Percentiles rank a stretch among this genome's conserved stretches.
Evolutionary conservation across 2,329 filamentous ascomycete species (phyloP).

Genomic region (Nemania sp.): DNA sequence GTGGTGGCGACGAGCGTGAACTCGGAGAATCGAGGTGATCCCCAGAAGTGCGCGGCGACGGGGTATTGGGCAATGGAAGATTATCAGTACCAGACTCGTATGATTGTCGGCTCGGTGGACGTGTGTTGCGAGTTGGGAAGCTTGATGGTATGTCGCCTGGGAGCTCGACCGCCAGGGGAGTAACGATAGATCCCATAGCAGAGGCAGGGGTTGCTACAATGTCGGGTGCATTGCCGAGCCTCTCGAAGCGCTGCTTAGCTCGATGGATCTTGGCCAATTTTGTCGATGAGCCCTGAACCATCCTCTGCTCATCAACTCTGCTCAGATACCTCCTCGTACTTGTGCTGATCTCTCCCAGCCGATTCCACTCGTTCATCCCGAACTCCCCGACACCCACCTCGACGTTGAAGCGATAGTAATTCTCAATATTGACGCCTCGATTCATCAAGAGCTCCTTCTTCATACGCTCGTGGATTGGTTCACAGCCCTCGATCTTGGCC

Average conservation of each 20-base stretch:
- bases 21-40: slow-evolving; percentile 48
- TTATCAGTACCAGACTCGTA: slow-evolving; percentile 62
- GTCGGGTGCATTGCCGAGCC: slow-evolving; percentile 49
- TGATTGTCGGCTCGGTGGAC: slow-evolving; percentile 54
- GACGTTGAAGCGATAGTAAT: slow-evolving; percentile 96
- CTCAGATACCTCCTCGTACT: slow-evolving; percentile 83
- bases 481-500: slow-evolving; percentile 92
- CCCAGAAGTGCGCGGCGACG: slow-evolving; percentile 57
- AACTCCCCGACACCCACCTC: slow-evolving; percentile 96
- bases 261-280: slow-evolving; percentile 84
- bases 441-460: slow-evolving; percentile 74
- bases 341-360: slow-evolving; percentile 92
- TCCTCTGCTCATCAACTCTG: slow-evolving; percentile 72
- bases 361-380: slow-evolving; percentile 97
- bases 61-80: slow-evolving; percentile 49
- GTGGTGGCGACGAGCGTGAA: slow-evolving; percentile 39
- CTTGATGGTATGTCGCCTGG: slow-evolving; percentile 57
- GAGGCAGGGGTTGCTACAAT: slow-evolving; percentile 46
- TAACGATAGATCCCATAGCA: slow-evolving; percentile 45
- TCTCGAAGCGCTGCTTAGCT: slow-evolving; percentile 71
- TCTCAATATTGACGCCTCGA: slow-evolving; percentile 80
- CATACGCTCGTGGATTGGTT: slow-evolving; percentile 88
- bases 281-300: slow-evolving; percentile 75
- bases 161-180: slow-evolving; percentile 61
- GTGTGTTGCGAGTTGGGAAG: slow-evolving; percentile 41